Evolutionary conservation across 2,329 filamentous ascomycete genomes (phyloP), one percentile per base, ranked within the genome.

Genomic region (Trematosphaeria pertusa): DNA sequence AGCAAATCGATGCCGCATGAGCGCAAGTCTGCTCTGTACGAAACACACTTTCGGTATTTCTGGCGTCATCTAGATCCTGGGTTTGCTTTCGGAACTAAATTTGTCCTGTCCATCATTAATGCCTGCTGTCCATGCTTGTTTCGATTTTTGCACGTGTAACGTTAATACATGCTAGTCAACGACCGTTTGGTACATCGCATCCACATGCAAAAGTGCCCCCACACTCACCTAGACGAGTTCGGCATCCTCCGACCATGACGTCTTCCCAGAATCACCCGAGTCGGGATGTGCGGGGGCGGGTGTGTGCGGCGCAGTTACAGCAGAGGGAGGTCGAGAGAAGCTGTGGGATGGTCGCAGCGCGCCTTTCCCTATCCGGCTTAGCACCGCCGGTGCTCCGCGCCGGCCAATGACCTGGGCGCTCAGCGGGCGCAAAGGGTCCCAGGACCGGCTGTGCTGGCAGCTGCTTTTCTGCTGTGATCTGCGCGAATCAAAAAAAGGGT

Each of bases 61-160:
- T 45, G 45, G 48, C 48, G 35, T 56, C 49, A 22, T 24, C 28
- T 21, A 46, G 40, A 52, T 35, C 46, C 49, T 45, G 53, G 34
- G 30, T 38, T 42, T 12, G n/a, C n/a, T 40, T 14, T 18, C 33
- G 26, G 30, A 46, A 45, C 40, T 46, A 48, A 9, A 22, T 37
- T 48, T 52, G 46, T 40, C 49, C 41, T 58, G 38, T 45, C 50
- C 45, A 54, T 49, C n/a, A n/a, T 37, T 49, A 52, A 55, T 46
- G 59, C 24, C 40, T 37, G 36, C 38, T 52, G 32, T 59, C 51
- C 54, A 51, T 65, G 59, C 63, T 37, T 46, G 51, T 49, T 32
- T 50, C 47, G 39, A 37, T 37, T 42, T 53, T 40, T 51, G 43
- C 49, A 43, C 47, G 42, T 37, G 45, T 58, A 59, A 61, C 60